Evolutionary conservation across 2,329 filamentous ascomycete species (phyloP), one percentile per base, ranked within the genome.

Genomic region (Colletotrichum salicis): DNA sequence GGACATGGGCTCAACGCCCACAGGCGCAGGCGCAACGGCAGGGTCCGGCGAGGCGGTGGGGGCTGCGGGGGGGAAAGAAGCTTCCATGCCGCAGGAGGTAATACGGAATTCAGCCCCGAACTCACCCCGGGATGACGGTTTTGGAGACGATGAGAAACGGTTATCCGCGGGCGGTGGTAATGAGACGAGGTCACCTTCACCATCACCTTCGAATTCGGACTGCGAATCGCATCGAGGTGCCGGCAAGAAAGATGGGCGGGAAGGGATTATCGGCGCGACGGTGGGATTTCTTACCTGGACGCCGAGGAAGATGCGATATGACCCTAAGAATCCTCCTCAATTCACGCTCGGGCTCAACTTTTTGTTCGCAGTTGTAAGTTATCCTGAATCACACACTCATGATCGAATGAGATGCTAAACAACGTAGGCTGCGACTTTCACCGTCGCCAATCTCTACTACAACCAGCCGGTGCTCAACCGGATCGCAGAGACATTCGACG

Each of bases 401-500:
- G 19, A 10, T 31, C 3, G 8, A 2, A 22, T 24, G 10, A 15
- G 15, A 11, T 59, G 29, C 64, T 63, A 22, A 69, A 0, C 11
- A 3, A 6, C 31, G 56, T 27, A 89, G 87, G 82, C 87, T 3
- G 82, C 84, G 0, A 87, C 90, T 4, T 90, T 94, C 75, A 94
- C 92, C 0, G 93, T 95, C 7, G 93, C 93, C 22, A 95, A 95
- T 75, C 84, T 96, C 3, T 96, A 96, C 82, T 95, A 96, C 80
- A 93, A 89, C 71, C 93, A 95, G 76, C 93, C 94, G 0, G 93
- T 96, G 58, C 83, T 96, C 29, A 94, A 95, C 77, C 89, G 93
- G 62, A 86, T 96, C 52, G 93, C 94, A 0, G 79, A 85, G 11
- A 91, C 93, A 19, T 96, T 96, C 77, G 77, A 87, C 64, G 91